Evolutionary conservation across 352 stramenopile genomes (phyloP).

Genomic region (Pythium sukuiense): DNA sequence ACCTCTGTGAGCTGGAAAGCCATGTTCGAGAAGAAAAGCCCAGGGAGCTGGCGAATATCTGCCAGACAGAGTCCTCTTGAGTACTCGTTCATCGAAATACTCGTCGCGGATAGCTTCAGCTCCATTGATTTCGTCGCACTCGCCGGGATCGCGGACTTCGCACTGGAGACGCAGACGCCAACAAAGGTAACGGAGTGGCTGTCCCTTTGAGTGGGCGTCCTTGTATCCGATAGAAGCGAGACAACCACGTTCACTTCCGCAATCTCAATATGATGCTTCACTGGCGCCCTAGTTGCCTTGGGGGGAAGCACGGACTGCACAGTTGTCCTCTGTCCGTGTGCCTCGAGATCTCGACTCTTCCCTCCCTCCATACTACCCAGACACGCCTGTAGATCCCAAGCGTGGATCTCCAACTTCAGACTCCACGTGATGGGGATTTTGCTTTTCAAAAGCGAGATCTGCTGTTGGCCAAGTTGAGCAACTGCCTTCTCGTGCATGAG

Average conservation of each 20-base stretch:
- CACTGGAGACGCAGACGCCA: conserved; percentile 5
- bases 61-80: not conserved
- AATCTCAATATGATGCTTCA: conserved; percentile 19
- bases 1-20: conserved; percentile 17
- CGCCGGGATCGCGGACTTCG: not conserved
- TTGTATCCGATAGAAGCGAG: not conserved
- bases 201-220: not conserved
- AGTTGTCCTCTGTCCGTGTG: conserved; percentile 7
- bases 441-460: not conserved
- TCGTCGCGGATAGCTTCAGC: conserved; percentile 13
- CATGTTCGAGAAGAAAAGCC: conserved; percentile 12
- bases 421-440: conserved; percentile 17
- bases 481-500: conserved; percentile 20
- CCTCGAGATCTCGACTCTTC: conserved; percentile 9
- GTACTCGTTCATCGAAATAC: conserved; percentile 14
- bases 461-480: not conserved
- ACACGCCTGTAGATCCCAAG: conserved; percentile 21
- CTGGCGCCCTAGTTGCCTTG: conserved; percentile 7
- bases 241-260: conserved; percentile 17
- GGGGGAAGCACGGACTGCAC: conserved; percentile 19
- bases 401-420: conserved; percentile 19
- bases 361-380: conserved; percentile 2
- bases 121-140: conserved; percentile 20
- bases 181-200: conserved; percentile 15
- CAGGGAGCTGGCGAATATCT: not conserved